Evolutionary conservation across 331 rosid genomes (phyloP).

Genomic region (Erythrophleum ivorense): DNA sequence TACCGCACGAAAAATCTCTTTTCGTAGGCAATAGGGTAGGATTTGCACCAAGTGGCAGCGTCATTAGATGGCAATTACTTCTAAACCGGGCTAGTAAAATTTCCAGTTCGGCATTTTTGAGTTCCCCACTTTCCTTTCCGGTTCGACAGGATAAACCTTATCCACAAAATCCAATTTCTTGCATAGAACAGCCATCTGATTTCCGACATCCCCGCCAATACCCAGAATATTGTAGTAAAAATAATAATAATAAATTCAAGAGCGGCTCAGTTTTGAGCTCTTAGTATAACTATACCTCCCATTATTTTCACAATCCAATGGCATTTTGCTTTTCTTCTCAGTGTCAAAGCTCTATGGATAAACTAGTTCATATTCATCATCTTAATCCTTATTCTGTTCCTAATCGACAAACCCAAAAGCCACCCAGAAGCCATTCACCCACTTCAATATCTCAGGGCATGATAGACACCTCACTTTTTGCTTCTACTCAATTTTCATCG

Average conservation of each 20-base stretch:
- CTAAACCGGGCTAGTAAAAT: no score
- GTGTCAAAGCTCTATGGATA: conserved; percentile 54
- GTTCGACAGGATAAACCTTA: conserved; percentile 47
- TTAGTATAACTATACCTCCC: neutral
- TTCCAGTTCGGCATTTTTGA: neutral
- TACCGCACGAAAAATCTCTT: no score
- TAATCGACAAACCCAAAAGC: conserved; percentile 38
- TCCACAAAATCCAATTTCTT: conserved; percentile 39
- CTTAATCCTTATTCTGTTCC: conserved; percentile 48
- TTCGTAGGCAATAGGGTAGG: no score
- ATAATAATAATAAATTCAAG: neutral
- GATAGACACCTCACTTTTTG: conserved; percentile 20
- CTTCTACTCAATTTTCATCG: conserved; percentile 47
- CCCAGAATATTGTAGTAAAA: neutral
- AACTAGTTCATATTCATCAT: conserved; percentile 44
- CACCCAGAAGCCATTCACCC: conserved; percentile 37
- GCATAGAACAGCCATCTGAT: neutral
- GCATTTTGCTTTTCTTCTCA: conserved; percentile 37
- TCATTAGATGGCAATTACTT: no score
- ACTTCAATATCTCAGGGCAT: conserved; percentile 44
- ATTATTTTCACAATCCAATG: conserved; percentile 23
- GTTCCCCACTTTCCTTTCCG: neutral
- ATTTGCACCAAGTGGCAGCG: no score
- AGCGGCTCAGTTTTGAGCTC: neutral
- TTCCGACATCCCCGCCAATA: neutral